These are phyloP conservation scores for Nicotiana undulata DNA, from an alignment of 257 asterid genomes.

Conservation along the genomic window DNA sequence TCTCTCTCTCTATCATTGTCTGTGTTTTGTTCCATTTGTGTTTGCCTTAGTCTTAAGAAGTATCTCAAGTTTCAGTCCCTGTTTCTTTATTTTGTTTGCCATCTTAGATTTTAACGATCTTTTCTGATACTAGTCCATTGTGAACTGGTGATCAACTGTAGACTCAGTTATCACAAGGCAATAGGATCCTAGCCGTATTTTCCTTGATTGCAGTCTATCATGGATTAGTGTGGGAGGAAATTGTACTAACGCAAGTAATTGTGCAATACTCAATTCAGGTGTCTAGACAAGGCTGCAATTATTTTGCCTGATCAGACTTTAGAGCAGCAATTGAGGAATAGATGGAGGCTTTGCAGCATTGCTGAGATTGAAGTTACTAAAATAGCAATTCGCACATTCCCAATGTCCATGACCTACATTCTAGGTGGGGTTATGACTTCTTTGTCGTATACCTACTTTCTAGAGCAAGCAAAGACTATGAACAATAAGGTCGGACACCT, in stretches of 20 bases:
- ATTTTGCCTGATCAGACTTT: neutral
- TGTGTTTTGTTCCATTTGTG: neutral
- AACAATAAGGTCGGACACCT: slow-evolving; percentile 34
- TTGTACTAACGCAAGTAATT: neutral
- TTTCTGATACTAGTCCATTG: too few relatives aligned
- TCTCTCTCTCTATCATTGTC: neutral
- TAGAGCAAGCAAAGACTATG: slow-evolving; percentile 55
- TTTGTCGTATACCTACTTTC: slow-evolving; percentile 48
- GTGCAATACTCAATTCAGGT: slow-evolving; percentile 18
- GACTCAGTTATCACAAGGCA: too few relatives aligned
- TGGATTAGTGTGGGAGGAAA: neutral
- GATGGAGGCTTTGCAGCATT: slow-evolving; percentile 37
- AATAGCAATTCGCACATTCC: slow-evolving; percentile 43
- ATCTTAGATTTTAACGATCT: slow-evolving; percentile 11
- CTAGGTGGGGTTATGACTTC: slow-evolving; percentile 44
- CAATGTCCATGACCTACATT: slow-evolving; percentile 45
- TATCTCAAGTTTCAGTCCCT: neutral
- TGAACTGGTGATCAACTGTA: too few relatives aligned
- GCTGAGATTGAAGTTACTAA: slow-evolving; percentile 51
- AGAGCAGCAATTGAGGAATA: slow-evolving; percentile 3
- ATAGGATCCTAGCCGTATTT: neutral
- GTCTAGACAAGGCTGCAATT: slow-evolving; percentile 16
- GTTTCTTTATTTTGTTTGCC: slow-evolving; percentile 26
- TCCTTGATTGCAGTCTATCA: neutral
- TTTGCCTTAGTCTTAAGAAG: neutral